Evolutionary conservation across 345 rosid species (phyloP).

Genomic region (Psidium friedrichsthalianum): DNA sequence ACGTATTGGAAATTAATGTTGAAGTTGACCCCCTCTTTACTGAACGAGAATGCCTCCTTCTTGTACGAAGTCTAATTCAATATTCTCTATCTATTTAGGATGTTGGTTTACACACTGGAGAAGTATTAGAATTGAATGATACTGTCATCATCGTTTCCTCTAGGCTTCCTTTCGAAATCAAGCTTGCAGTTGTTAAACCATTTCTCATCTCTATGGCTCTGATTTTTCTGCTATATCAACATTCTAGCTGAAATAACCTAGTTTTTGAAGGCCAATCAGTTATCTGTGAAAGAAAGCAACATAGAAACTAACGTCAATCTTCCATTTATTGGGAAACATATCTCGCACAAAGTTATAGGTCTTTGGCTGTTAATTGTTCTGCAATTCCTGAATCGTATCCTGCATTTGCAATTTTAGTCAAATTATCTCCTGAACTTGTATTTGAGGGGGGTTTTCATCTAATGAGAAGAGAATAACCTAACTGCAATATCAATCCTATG

Average conservation of each 20-base stretch:
- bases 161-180: too few relatives aligned
- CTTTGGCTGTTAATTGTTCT: neutral
- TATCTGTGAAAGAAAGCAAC: neutral
- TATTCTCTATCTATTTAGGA: too few relatives aligned
- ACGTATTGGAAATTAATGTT: too few relatives aligned
- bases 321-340: neutral
- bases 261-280: neutral
- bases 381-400: neutral
- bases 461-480: neutral
- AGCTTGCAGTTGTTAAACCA: too few relatives aligned
- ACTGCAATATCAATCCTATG: neutral
- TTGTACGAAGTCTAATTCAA: too few relatives aligned
- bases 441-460: neutral
- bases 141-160: too few relatives aligned
- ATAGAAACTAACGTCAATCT: neutral
- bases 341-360: neutral
- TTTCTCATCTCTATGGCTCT: too few relatives aligned
- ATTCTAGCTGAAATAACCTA: neutral
- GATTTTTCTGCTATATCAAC: too few relatives aligned
- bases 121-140: too few relatives aligned
- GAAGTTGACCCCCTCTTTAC: too few relatives aligned
- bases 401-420: neutral
- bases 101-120: too few relatives aligned
- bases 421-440: neutral
- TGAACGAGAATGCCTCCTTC: too few relatives aligned